These are phyloP conservation scores for Lichenothelia convexa DNA, from an alignment of 495 filamentous ascomycete species.

Conservation along the genomic window DNA sequence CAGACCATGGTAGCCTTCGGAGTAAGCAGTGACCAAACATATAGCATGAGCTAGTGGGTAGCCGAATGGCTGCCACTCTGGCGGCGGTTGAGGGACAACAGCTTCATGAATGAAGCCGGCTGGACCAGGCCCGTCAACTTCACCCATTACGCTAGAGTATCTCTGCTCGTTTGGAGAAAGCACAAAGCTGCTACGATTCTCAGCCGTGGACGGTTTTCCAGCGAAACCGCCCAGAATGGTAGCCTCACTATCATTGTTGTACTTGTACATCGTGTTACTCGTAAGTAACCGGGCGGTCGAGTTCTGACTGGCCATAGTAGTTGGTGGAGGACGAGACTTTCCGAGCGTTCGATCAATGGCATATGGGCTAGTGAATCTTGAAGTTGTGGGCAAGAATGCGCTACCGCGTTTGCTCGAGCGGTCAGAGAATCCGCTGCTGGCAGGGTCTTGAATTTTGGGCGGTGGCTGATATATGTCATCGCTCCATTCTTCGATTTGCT, in stretches of 20 bases:
- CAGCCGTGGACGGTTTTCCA: conserved; percentile 25
- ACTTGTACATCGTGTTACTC: conserved; percentile 47
- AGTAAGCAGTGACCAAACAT: conserved; percentile 93
- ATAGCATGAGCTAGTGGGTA: conserved; percentile 87
- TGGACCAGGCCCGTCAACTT: conserved; percentile 60
- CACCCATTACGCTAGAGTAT: conserved; percentile 37
- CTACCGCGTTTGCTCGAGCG: conserved; percentile 65
- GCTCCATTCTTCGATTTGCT: conserved; percentile 95
- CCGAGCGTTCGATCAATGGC: conserved; percentile 40
- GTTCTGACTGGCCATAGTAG: conserved; percentile 92
- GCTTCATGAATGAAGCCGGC: conserved; percentile 87
- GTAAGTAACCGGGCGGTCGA: conserved; percentile 57
- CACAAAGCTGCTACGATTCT: conserved; percentile 36
- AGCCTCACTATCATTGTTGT: conserved; percentile 48
- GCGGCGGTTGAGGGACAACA: conserved; percentile 92
- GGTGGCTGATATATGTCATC: conserved; percentile 93
- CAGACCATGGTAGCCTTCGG: conserved; percentile 82
- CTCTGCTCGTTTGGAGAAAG: conserved; percentile 25
- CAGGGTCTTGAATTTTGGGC: conserved; percentile 54
- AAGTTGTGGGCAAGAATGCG: conserved; percentile 64
- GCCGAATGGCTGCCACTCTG: conserved; percentile 91
- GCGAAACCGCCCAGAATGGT: too few relatives aligned
- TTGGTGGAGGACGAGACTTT: conserved; percentile 39
- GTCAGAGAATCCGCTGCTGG: conserved; percentile 35
- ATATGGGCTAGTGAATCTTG: conserved; percentile 89